Conservation (phyloP, 169 alveolate species). For the Plasmodium cynomolgi region DNA sequence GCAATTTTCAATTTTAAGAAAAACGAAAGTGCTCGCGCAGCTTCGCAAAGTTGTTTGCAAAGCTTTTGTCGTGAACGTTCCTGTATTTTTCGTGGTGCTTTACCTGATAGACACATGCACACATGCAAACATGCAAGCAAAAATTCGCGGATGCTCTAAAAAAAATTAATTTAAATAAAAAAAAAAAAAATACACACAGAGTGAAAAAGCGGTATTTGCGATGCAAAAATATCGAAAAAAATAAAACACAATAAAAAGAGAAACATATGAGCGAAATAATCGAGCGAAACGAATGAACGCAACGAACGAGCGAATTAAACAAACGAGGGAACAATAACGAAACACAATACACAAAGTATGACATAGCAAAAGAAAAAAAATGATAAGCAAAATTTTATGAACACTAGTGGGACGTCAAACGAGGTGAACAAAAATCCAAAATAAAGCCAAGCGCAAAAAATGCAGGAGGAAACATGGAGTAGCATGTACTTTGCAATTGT, state of each 20-base stretch:
- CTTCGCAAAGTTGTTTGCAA: background rate
- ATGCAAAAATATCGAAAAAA: constrained; percentile 9
- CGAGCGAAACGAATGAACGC: background rate
- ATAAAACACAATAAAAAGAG: constrained; percentile 4
- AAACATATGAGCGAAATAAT: background rate
- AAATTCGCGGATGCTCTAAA: constrained; percentile 46
- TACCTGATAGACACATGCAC: constrained; percentile 55
- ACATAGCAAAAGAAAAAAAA: background rate
- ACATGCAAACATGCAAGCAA: constrained; percentile 38
- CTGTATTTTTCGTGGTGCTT: constrained; percentile 11
- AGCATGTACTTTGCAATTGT: background rate
- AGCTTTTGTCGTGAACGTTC: background rate
- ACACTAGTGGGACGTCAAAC: background rate
- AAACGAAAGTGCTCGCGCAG: background rate
- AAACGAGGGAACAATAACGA: background rate
- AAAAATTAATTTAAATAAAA: constrained; percentile 1
- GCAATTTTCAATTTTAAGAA: background rate
- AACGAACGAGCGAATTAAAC: background rate
- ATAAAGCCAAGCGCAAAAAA: background rate
- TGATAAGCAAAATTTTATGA: background rate
- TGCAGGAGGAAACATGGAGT: background rate
- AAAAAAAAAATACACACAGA: constrained; percentile 1
- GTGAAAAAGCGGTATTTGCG: constrained; percentile 17
- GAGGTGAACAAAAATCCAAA: background rate
- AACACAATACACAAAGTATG: background rate